Evolutionary conservation across 495 filamentous ascomycete genomes (phyloP).

Genomic region (Xylaria venustula): DNA sequence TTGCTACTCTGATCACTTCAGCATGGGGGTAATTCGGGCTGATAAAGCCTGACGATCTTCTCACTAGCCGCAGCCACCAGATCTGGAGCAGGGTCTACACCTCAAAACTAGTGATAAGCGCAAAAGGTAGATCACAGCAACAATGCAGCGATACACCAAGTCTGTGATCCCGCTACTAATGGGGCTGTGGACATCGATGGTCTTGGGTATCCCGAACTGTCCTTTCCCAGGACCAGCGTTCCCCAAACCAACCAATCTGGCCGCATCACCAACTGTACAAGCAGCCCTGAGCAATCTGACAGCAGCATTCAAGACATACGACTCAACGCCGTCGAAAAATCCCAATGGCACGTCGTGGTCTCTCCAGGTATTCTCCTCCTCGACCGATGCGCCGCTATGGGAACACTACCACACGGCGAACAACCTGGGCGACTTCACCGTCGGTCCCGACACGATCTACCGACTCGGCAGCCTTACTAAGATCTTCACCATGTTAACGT

Average conservation of each 20-base stretch:
- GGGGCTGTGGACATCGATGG: neutral
- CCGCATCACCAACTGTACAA: slow-evolving; percentile 30
- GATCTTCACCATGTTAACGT: slow-evolving; percentile 47
- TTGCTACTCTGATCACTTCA: neutral
- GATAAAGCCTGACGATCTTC: neutral
- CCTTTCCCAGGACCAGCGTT: slow-evolving; percentile 51
- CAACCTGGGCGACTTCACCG: slow-evolving; percentile 35
- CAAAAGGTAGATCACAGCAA: neutral
- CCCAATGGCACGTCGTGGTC: slow-evolving; percentile 51
- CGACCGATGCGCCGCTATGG: slow-evolving; percentile 37
- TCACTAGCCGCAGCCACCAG: neutral
- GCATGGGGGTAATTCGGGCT: neutral
- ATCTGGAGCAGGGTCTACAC: too few relatives aligned
- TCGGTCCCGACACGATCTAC: slow-evolving; percentile 49
- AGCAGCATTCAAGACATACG: slow-evolving; percentile 29
- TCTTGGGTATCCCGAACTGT: slow-evolving; percentile 36
- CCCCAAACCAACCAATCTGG: slow-evolving; percentile 41
- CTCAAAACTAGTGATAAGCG: neutral
- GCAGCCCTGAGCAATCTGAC: slow-evolving; percentile 40
- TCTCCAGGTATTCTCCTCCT: slow-evolving; percentile 51
- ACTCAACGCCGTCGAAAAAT: slow-evolving; percentile 31
- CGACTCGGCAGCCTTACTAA: slow-evolving; percentile 52
- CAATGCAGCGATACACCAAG: neutral
- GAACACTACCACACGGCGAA: slow-evolving; percentile 50
- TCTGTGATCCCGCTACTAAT: neutral